Evolutionary conservation across 257 asterid genomes (phyloP), one percentile per base, ranked within the genome.

Genomic region (Gentiana macrophylla): DNA sequence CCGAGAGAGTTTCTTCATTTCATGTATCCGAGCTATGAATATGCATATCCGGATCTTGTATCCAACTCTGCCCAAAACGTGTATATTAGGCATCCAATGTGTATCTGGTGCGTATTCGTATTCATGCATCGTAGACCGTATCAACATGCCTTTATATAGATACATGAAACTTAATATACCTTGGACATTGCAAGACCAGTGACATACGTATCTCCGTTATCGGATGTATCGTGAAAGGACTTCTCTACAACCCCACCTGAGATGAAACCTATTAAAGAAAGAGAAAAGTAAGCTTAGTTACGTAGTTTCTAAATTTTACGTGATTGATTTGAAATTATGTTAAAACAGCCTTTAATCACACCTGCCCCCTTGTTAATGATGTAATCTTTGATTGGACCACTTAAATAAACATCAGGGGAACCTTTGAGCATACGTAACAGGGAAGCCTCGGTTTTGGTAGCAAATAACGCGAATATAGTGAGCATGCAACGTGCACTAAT

Each of bases 221-320:
- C 77, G 55, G 79, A 86, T 76, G 69, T 75, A 65, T 83, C 86
- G 54, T 92, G n/a, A 81, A 53, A 78, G 91, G 64, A 92, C 47
- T 71, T 88, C 95, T 80, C 97, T 81, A 83, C 99, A 92, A 60
- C 99, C 99, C 99, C 97, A 92, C 80, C 97, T 80, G 59, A 92
- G 82, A 73, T 92, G 97, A 77, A 88, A 88, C 76, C 98, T 91
- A 77, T 58, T 35, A 63, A 50, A 71, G 71, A 66, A 64, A 55
- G 49, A 45, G 53, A 50, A 50, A 32, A 63, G 10, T 32, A 49
- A 55, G 52, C 50, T 24, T 32, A 10, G 5, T 5, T 41, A 41
- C 6, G 46, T 5, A 41, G n/a, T n/a, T n/a, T n/a, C n/a, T n/a
- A 24, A 24, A 24, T 24, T 24, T 24, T 24, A 24, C 24, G 24